A percentile compares a stretch with the other conserved stretches of the same genome.
Conservation (phyloP, 108 stramenopile species). For the Cyclotella atomus region DNA sequence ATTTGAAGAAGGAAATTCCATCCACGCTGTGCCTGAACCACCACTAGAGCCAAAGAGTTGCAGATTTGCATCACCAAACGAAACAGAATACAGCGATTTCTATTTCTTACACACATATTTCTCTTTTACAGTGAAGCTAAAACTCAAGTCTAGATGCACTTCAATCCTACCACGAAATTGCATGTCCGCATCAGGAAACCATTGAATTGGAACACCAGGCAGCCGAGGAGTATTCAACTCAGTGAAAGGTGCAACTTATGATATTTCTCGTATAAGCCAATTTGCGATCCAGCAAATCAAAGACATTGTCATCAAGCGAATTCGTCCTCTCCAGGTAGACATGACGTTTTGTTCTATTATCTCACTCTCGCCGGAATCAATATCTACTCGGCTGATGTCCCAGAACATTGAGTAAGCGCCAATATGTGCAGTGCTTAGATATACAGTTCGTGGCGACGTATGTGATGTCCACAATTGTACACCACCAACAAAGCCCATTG, state of each 20-base stretch:
- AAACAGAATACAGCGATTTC: constrained; percentile 13
- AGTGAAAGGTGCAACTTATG: neutral
- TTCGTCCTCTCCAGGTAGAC: constrained; percentile 10
- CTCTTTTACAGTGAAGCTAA: constrained; percentile 4
- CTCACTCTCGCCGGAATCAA: constrained; percentile 16
- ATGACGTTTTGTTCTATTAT: constrained; percentile 28
- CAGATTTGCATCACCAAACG: constrained; percentile 28
- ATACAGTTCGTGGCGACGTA: constrained; percentile 6
- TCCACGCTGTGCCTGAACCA: constrained; percentile 18
- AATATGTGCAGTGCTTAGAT: constrained; percentile 14
- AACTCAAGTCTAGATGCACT: constrained; percentile 15
- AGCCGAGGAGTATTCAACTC: neutral
- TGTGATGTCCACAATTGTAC: constrained; percentile 23
- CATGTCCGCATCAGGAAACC: constrained; percentile 31
- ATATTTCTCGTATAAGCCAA: neutral
- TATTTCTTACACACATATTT: neutral
- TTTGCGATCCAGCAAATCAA: neutral
- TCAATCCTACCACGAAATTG: constrained; percentile 29
- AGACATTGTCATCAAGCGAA: neutral
- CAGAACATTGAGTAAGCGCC: constrained; percentile 27
- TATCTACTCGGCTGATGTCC: constrained; percentile 20
- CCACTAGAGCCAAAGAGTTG: constrained; percentile 26
- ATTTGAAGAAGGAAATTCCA: constrained; percentile 15
- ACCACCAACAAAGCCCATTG: constrained; percentile 32
- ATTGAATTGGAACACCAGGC: constrained; percentile 29